A percentile compares a stretch with the other conserved stretches of the same genome.
These are phyloP conservation scores for Amanita thiersii DNA, from an alignment of 768 basidiomycete genomes.

Conservation along the genomic window DNA sequence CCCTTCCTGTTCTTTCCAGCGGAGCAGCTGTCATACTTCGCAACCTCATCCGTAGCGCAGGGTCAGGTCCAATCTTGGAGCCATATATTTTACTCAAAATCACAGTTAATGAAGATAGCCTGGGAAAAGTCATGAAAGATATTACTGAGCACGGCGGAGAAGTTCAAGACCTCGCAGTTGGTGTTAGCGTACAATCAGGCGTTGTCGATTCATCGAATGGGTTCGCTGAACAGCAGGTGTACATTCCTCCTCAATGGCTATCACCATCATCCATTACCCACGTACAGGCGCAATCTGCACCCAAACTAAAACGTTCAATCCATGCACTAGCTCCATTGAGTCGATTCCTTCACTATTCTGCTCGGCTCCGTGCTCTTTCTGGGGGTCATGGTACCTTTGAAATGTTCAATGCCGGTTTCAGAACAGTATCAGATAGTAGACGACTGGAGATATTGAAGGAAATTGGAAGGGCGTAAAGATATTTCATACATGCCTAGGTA, in stretches of 20 bases:
- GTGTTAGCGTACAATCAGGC: conserved; percentile 23
- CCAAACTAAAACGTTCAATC: conserved; percentile 54
- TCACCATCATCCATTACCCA: conserved; percentile 48
- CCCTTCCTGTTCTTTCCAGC: conserved; percentile 51
- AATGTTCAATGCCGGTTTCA: conserved; percentile 73
- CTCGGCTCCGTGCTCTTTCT: conserved; percentile 67
- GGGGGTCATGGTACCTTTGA: conserved; percentile 81
- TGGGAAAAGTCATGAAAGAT: conserved; percentile 78
- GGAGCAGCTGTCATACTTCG: conserved; percentile 61
- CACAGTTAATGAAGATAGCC: conserved; percentile 52
- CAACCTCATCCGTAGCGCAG: conserved; percentile 49
- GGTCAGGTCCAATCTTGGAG: conserved; percentile 70
- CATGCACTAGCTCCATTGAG: conserved; percentile 72
- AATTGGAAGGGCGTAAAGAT: conserved; percentile 58
- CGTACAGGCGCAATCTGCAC: conserved; percentile 21
- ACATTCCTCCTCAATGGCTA: conserved; percentile 67
- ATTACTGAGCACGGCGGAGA: conserved; percentile 82
- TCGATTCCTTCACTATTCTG: conserved; percentile 75
- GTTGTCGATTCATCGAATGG: conserved; percentile 31
- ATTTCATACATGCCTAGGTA: conserved; percentile 25
- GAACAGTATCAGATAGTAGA: conserved; percentile 50
- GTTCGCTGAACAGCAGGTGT: conserved; percentile 56
- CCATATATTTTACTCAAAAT: conserved; percentile 69
- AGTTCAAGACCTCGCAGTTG: conserved; percentile 55
- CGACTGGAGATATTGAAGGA: conserved; percentile 69